Percentiles rank a stretch among this genome's conserved stretches.
Conservation (phyloP, 2,329 filamentous ascomycete species). For the Aspergillus proliferans region DNA sequence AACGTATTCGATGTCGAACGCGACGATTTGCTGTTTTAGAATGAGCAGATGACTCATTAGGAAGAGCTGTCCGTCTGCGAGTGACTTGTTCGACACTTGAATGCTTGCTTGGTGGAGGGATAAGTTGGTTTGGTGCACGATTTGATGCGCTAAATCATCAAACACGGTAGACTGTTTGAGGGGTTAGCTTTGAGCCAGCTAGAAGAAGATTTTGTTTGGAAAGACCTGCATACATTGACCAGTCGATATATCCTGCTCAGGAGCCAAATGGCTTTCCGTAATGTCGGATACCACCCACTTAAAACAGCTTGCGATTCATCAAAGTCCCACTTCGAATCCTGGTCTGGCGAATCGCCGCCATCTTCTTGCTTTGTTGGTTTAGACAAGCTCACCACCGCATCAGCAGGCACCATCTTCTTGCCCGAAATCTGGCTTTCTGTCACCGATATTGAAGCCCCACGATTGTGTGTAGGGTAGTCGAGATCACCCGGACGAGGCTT, state of each 20-base stretch:
- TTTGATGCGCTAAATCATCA: conserved; percentile 67
- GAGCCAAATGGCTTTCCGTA: conserved; percentile 62
- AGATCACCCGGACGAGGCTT: conserved; percentile 60
- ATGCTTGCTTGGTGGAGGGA: conserved; percentile 73
- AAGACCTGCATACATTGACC: conserved; percentile 49
- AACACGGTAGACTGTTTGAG: conserved; percentile 55
- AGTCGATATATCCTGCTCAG: conserved; percentile 64
- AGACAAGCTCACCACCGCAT: conserved; percentile 36
- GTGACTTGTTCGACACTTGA: conserved; percentile 58
- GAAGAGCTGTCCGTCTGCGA: conserved; percentile 77
- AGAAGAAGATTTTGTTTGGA: neutral
- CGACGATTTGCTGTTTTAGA: conserved; percentile 90
- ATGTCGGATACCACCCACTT: conserved; percentile 60
- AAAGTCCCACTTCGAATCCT: conserved; percentile 47
- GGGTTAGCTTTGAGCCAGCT: conserved; percentile 9
- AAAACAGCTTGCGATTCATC: conserved; percentile 50
- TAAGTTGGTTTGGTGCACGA: conserved; percentile 83
- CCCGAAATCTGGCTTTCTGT: conserved; percentile 48
- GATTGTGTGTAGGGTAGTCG: conserved; percentile 54
- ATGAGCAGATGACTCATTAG: conserved; percentile 91
- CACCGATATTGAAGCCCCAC: conserved; percentile 36
- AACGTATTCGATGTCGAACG: conserved; percentile 82
- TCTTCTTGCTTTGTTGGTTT: conserved; percentile 49
- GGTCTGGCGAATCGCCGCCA: conserved; percentile 38
- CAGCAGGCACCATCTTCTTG: conserved; percentile 41